A percentile compares a stretch with the other conserved stretches of the same genome.
Conservation (phyloP, 192 early-diverging fungal species). For the Mortierella hygrophila region DNA sequence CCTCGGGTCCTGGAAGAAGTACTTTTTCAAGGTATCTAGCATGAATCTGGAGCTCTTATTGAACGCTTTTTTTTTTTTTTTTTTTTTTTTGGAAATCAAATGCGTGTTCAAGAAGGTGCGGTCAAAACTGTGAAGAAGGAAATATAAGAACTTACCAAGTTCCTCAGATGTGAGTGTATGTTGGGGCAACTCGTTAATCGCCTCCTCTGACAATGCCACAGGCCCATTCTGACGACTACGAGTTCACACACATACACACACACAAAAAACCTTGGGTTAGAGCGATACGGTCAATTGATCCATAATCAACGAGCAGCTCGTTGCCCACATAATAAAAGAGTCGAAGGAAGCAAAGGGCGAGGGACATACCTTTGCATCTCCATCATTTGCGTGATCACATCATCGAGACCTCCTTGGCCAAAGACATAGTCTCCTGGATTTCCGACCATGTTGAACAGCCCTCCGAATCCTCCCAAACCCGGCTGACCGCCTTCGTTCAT, state of each 20-base stretch:
- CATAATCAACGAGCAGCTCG: neutral
- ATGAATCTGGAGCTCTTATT: neutral
- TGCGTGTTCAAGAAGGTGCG: neutral
- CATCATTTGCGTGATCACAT: conserved; percentile 91
- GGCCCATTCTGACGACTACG: conserved; percentile 74
- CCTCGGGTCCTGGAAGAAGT: neutral
- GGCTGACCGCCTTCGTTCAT: neutral
- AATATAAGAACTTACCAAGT: conserved; percentile 19
- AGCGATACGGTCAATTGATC: neutral
- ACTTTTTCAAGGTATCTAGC: conserved; percentile 1
- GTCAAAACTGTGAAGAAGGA: neutral
- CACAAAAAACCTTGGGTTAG: neutral
- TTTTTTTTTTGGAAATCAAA: neutral
- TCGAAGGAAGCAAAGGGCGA: neutral
- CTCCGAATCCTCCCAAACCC: conserved; percentile 17
- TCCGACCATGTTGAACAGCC: conserved; percentile 46
- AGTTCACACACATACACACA: neutral
- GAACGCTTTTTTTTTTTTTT: neutral
- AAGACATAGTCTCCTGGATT: conserved; percentile 90
- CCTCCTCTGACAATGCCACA: conserved; percentile 84
- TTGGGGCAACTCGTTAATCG: conserved; percentile 74
- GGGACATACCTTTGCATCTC: conserved; percentile 70
- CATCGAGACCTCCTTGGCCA: conserved; percentile 85
- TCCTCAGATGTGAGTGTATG: conserved; percentile 34
- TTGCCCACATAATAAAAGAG: neutral